These are phyloP conservation scores for Bipolaris victoriae DNA, from an alignment of 2,329 filamentous ascomycete genomes.

Conservation along the genomic window DNA sequence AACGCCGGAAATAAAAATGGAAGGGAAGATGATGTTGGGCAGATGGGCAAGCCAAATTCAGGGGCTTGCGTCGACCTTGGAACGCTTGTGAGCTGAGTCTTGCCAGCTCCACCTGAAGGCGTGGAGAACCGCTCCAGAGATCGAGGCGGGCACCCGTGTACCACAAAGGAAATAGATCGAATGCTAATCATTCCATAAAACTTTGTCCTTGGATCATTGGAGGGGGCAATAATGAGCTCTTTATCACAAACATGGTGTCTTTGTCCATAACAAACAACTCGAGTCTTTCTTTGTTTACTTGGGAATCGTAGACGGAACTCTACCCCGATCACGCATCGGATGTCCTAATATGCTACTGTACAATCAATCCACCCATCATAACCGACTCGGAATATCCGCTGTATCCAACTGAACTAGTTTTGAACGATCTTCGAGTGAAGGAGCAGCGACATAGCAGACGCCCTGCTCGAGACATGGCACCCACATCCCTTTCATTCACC, in stretches of 20 bases:
- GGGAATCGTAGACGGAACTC: too few relatives aligned
- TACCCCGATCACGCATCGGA: neutral
- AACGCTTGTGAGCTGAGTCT: neutral
- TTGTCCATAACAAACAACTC: neutral
- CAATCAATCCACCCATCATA: neutral
- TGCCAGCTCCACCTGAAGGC: neutral
- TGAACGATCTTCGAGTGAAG: neutral
- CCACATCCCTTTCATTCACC: too few relatives aligned
- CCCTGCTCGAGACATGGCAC: neutral
- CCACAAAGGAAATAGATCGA: neutral
- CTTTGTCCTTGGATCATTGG: too few relatives aligned
- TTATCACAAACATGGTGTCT: neutral
- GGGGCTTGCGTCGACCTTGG: conserved; percentile 3
- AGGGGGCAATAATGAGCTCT: neutral
- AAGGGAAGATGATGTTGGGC: conserved; percentile 30
- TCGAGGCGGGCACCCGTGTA: neutral
- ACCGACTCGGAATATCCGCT: too few relatives aligned
- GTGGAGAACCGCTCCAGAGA: neutral
- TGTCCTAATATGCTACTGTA: neutral
- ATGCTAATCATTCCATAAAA: neutral
- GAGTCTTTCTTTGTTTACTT: neutral
- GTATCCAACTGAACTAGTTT: neutral
- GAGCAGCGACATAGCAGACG: neutral
- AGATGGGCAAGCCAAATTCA: conserved; percentile 32
- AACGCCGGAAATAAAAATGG: conserved; percentile 13